Evolutionary conservation across 1,139 yeast genomes (phyloP).

Genomic region (Hyphopichia khmerensis): DNA sequence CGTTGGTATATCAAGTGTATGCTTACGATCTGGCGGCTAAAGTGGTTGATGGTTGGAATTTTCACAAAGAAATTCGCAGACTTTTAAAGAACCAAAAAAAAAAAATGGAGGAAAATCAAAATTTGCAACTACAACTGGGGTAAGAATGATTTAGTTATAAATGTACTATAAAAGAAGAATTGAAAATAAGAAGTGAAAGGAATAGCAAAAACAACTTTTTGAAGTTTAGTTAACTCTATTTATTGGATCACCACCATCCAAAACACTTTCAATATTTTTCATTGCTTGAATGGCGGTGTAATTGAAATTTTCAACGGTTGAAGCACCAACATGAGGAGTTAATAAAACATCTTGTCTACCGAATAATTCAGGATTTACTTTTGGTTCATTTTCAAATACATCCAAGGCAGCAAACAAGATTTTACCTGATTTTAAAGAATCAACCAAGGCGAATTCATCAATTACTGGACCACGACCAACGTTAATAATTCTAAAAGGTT

Average conservation of each 20-base stretch:
- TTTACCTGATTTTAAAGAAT: conserved; percentile 66
- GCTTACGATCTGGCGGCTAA: neutral
- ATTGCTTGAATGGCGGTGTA: conserved; percentile 47
- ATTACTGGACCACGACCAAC: conserved; percentile 76
- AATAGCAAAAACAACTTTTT: too few species aligned
- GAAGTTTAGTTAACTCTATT: conserved; percentile 40
- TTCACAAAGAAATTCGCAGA: too few species aligned
- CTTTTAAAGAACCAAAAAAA: too few species aligned
- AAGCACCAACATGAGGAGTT: conserved; percentile 77
- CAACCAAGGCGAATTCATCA: conserved; percentile 69
- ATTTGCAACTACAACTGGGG: neutral
- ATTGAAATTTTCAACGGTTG: conserved; percentile 53
- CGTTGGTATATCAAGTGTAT: neutral
- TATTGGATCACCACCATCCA: conserved; percentile 30
- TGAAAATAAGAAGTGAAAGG: neutral
- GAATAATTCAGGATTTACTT: conserved; percentile 50
- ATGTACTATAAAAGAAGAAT: too few species aligned
- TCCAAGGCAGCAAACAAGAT: conserved; percentile 76
- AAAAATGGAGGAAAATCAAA: neutral
- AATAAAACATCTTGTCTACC: conserved; percentile 67
- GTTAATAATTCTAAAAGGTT: conserved; percentile 66
- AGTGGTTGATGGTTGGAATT: too few species aligned
- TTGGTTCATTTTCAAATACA: conserved; percentile 73
- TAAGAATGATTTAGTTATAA: too few species aligned
- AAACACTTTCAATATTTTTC: conserved; percentile 43